These are phyloP conservation scores for Stagonosporopsis rhizophila DNA, from an alignment of 2,329 filamentous ascomycete species.

Conservation along the genomic window DNA sequence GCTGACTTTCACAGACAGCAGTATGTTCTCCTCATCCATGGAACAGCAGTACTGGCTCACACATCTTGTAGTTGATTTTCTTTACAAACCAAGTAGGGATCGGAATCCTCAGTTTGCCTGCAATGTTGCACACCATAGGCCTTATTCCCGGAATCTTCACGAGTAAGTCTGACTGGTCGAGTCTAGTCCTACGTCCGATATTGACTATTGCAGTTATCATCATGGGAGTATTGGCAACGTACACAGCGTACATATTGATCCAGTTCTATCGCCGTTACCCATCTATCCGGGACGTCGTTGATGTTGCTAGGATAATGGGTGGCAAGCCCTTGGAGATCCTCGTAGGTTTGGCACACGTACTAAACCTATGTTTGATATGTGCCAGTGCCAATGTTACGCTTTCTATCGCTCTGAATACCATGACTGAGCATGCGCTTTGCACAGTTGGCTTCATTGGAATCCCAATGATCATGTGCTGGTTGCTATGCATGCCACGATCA, in stretches of 20 bases:
- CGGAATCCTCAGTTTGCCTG: constrained; percentile 26
- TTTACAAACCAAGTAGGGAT: constrained; percentile 30
- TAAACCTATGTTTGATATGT: constrained; percentile 13
- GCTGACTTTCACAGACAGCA: background rate
- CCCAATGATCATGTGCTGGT: constrained; percentile 25
- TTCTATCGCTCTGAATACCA: constrained; percentile 26
- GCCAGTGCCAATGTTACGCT: constrained; percentile 49
- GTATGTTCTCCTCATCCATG: background rate
- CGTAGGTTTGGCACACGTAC: constrained; percentile 7
- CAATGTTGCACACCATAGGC: constrained; percentile 27
- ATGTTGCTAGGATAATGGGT: constrained; percentile 9
- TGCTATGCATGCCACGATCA: constrained; percentile 21
- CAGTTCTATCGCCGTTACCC: constrained; percentile 12
- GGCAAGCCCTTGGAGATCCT: constrained; percentile 11
- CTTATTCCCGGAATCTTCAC: constrained; percentile 27
- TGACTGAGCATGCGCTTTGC: constrained; percentile 64
- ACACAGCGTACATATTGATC: constrained; percentile 10
- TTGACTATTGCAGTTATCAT: background rate
- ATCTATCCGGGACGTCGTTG: constrained; percentile 7
- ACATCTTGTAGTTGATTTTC: constrained; percentile 14
- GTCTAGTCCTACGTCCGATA: too few relatives aligned
- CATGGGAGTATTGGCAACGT: constrained; percentile 8
- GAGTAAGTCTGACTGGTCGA: background rate
- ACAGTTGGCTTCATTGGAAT: constrained; percentile 63
- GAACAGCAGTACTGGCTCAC: background rate